Percentiles rank a stretch among this genome's conserved stretches.
These are phyloP conservation scores for Solanum chacoense DNA, from an alignment of 305 asterid genomes.

Conservation along the genomic window DNA sequence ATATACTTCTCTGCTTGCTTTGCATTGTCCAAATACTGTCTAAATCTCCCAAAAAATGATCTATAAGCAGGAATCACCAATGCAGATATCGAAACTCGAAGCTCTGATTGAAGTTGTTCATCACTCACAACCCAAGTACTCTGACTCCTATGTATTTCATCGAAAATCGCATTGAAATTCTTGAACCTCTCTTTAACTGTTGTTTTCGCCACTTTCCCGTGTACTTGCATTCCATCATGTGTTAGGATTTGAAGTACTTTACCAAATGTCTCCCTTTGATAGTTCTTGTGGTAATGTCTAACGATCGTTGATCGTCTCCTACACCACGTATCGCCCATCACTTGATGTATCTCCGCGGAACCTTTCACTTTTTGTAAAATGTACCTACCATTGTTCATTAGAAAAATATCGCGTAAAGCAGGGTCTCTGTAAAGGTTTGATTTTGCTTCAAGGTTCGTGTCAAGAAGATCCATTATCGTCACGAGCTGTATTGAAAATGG, in stretches of 20 bases:
- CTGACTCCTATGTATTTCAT: conserved; percentile 63
- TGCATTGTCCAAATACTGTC: conserved; percentile 39
- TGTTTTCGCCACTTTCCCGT: conserved; percentile 42
- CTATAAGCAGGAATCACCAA: conserved; percentile 81
- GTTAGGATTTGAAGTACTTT: conserved; percentile 43
- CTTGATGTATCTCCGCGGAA: conserved; percentile 42
- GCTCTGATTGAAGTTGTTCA: conserved; percentile 86
- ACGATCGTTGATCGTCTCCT: conserved; percentile 68
- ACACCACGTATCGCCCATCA: conserved; percentile 72
- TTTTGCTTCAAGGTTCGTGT: conserved; percentile 41
- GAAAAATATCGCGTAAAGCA: conserved; percentile 39
- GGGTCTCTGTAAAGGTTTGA: conserved; percentile 54
- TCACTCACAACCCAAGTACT: conserved; percentile 74
- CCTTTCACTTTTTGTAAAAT: conserved; percentile 65
- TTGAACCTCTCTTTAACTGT: conserved; percentile 69
- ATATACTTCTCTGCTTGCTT: conserved; percentile 58
- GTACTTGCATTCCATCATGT: conserved; percentile 46
- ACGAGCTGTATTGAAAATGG: conserved; percentile 48
- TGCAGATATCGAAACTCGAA: conserved; percentile 52
- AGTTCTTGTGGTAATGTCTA: conserved; percentile 65
- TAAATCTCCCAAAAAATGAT: conserved; percentile 59
- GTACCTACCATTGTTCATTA: conserved; percentile 82
- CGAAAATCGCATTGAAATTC: conserved; percentile 41
- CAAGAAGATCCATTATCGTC: conserved; percentile 51
- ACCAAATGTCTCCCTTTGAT: conserved; percentile 76